phyloP scores from a whole-genome alignment of 2,329 filamentous ascomycete genomes.

The Lizonia empirigonia region DNA sequence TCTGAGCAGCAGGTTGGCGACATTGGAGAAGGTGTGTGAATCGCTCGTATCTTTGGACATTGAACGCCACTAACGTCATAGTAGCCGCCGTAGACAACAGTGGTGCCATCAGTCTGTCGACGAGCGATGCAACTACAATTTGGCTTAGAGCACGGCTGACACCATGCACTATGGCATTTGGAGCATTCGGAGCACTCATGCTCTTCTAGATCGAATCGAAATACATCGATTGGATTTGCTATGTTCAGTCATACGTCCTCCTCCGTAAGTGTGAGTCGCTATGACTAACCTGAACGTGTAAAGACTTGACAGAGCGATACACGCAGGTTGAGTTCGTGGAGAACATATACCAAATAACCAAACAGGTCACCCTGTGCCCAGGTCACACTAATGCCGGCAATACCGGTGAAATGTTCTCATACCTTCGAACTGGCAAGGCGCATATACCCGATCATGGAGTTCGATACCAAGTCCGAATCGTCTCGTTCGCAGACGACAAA shows the following conservation, averaged over 20 bases:
- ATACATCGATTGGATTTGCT: neutral
- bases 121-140: neutral
- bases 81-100: slow-evolving; percentile 18
- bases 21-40: slow-evolving; percentile 11
- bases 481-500: no score
- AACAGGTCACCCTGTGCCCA: no score
- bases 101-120: slow-evolving; percentile 17
- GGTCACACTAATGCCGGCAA: no score
- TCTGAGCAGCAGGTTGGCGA: slow-evolving; percentile 8
- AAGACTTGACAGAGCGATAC: no score
- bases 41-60: neutral
- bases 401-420: no score
- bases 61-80: slow-evolving; percentile 1
- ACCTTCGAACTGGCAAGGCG: no score
- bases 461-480: no score
- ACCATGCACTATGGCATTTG: neutral
- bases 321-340: no score
- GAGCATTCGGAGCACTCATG: neutral
- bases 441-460: no score
- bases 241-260: neutral
- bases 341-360: no score
- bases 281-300: neutral
- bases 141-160: neutral
- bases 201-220: neutral
- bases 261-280: neutral